Percentiles rank a stretch among this genome's conserved stretches.
phyloP scores from a whole-genome alignment of 345 rosid species.

The Cardamine occulta region DNA sequence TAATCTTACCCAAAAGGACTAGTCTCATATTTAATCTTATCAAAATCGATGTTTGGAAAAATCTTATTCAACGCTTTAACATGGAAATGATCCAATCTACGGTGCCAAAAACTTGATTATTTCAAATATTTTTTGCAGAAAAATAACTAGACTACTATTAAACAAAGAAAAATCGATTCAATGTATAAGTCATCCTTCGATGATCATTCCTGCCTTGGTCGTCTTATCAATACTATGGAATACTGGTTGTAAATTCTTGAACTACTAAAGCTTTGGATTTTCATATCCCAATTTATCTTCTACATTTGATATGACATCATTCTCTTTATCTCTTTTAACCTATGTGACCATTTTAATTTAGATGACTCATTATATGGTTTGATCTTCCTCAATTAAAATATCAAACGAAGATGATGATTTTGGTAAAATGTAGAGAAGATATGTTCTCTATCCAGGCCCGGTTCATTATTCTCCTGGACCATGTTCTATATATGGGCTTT shows the following conservation, averaged over 20 bases:
- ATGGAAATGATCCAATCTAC: background rate
- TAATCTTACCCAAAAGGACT: background rate
- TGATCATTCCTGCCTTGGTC: conserved; percentile 3
- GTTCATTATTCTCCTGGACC: background rate
- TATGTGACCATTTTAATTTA: background rate
- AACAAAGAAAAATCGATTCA: background rate
- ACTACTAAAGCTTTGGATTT: background rate
- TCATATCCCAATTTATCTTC: background rate
- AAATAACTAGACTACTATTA: background rate
- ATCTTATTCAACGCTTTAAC: background rate
- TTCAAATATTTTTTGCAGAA: background rate
- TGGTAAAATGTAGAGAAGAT: background rate
- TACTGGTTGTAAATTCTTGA: background rate
- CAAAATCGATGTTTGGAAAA: background rate
- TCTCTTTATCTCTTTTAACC: background rate
- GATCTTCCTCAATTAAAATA: background rate
- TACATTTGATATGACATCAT: background rate
- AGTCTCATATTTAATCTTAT: background rate
- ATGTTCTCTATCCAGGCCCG: background rate
- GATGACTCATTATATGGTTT: background rate
- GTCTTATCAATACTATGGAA: background rate
- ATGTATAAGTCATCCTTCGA: background rate
- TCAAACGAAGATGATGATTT: background rate
- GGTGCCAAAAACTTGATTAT: background rate
- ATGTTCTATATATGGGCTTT: background rate